Base-by-base conservation (phyloP, 495 filamentous ascomycete species). In the Xylaria nigripes region DNA sequence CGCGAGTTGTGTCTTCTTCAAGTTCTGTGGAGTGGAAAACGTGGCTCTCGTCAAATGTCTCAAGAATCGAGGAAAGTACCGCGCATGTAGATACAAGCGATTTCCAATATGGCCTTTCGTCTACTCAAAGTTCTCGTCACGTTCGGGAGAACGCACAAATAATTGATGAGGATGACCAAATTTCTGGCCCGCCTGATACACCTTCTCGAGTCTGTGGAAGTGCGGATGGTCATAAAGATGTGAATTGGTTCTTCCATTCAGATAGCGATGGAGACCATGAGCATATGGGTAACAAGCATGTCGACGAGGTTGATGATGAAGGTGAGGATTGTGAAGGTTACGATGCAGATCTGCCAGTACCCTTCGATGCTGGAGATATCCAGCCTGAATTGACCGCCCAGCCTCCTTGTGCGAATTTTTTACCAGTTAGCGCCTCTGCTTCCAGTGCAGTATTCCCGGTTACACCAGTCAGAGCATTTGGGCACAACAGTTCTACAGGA, bases 61-160 rank as follows among this genome's bases (percentile, higher is more conserved):
- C 70, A 9, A 77, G 76, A 46, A 60, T 78, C 1, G 76, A 78
- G 32, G 66, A 66, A 15, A 53, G 70, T 5, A 61, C 70, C 12
- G 48, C 44, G 22, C 34, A 57, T 13, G 36, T 56, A 15, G 60
- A 56, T 50, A 53, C 46, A 5, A 24, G 56, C 0, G 64, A 75
- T 47, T 62, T 73, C 23, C 61, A 70, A 34, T 70, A 61, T 29
- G 66, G 68, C 6, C 54, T 74, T 7, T 71, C 69, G 0, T 66
- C 70, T 9, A 67, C 67, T 19, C 65, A 62, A 38, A 45, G 48
- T 19, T 62, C 61, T 4, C 72, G 77, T 0, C 85, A 87, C 63
- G 60, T 82, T 47, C 72, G 82, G 13, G 85, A 88, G 66, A 52
- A 69, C 29, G 76, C 84, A 1, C 82, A 86, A 44, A 81, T 81